Base-by-base conservation (phyloP, 208 protist genomes). In the Tritrichomonas musculus region DNA sequence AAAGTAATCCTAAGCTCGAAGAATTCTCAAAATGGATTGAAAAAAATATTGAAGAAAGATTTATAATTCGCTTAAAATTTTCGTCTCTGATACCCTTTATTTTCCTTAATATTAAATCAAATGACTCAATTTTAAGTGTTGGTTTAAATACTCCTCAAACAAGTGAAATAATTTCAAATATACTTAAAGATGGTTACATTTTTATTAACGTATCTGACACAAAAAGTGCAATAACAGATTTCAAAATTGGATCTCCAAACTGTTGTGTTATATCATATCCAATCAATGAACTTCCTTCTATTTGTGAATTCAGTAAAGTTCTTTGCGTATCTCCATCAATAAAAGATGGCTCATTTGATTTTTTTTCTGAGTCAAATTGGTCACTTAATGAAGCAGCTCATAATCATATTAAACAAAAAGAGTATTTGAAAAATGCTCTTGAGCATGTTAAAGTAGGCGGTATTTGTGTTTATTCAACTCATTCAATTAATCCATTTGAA, bases 401-500 rank as follows among this genome's bases (percentile, higher is more conserved):
- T 17, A 39, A 95, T 9, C 95, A 96, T 88, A 44, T 53, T 5
- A 36, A 94, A 1, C 95, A 96, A 92, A 41, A 92, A 3, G 33
- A 94, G 44, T 93, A 94, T 39, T 93, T 93, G 33, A 17, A 41
- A 25, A 73, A 92, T 30, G 49, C 80, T 25, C 30, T 50, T 5
- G 44, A 93, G n/a, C 93, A 95, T 75, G 57, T 93, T 20, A 53
- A 64, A 1, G 94, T 44, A 27, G 66, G 95, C 2, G 95, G 95
- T 33, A 14, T 77, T 1, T 72, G 96, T 9, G 95, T 96, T 39
- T 96, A 96, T 93, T 95, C 95, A 9, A 96, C 96, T 0, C 96
- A 95, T 93, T 95, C 93, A 25, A 55, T 96, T 27, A 96, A 94
- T 65, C 96, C 96, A n/a, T 64, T 96, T 65, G 96, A 96, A 92